Evolutionary conservation across 352 stramenopile species (phyloP).

Genomic region (Globisporangium spinosum): DNA sequence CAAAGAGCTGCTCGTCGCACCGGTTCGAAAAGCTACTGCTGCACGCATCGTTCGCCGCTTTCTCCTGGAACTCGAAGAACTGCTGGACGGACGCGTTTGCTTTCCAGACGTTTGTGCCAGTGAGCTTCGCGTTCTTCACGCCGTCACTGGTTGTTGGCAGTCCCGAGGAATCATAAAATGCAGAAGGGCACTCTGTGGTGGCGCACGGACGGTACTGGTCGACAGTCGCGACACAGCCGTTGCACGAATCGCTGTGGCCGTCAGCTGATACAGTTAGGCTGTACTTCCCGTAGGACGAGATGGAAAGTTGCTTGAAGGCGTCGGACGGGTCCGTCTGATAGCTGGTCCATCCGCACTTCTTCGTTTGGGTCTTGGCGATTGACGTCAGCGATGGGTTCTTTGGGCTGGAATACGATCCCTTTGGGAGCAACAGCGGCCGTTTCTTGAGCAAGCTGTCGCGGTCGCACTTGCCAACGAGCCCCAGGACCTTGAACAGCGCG

Average conservation of each 20-base stretch:
- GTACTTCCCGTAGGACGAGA: constrained; percentile 46
- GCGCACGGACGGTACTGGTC: constrained; percentile 42
- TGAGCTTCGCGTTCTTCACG: constrained; percentile 17
- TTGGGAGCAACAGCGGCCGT: constrained; percentile 9
- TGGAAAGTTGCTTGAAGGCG: not conserved
- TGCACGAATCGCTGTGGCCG: constrained; percentile 28
- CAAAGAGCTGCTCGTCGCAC: constrained; percentile 22
- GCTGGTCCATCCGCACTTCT: not conserved
- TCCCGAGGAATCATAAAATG: constrained; percentile 21
- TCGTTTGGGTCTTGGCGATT: not conserved
- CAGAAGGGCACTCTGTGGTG: constrained; percentile 34
- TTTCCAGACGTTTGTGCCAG: constrained; percentile 28
- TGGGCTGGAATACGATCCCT: not conserved
- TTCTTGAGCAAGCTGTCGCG: constrained; percentile 12
- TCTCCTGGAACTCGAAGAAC: constrained; percentile 39
- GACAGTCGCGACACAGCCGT: constrained; percentile 44
- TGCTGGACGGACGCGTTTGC: constrained; percentile 22
- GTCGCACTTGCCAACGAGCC: constrained; percentile 6
- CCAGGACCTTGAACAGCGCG: constrained; percentile 6
- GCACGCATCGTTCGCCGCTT: constrained; percentile 54
- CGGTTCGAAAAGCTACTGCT: constrained; percentile 16
- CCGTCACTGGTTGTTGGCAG: not conserved
- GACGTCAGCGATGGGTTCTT: not conserved
- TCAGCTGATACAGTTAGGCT: constrained; percentile 32
- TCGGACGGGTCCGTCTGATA: constrained; percentile 2